A percentile compares a stretch with the other conserved stretches of the same genome.
phyloP scores from a whole-genome alignment of 163 green algal genomes.

The Scenedesmus sp. region DNA sequence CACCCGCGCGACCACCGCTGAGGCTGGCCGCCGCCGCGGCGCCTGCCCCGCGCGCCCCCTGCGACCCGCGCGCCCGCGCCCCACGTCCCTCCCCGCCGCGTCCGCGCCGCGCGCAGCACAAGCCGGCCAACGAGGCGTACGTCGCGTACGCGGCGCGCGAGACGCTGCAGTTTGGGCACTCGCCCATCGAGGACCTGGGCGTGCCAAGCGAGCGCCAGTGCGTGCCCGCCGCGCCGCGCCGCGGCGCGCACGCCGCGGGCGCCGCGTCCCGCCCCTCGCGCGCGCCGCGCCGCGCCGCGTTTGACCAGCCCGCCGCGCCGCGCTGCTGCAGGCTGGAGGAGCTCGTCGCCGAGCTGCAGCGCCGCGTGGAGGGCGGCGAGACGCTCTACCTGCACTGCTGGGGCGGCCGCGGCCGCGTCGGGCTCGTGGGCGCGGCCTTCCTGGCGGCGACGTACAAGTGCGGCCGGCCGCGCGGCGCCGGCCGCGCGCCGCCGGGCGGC shows the following conservation, averaged over 20 bases:
- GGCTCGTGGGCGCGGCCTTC: slow-evolving; percentile 76
- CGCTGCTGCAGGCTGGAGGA: slow-evolving; percentile 51
- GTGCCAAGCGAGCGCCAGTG: slow-evolving; percentile 53
- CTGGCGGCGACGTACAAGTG: slow-evolving; percentile 69
- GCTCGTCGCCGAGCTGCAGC: slow-evolving; percentile 61
- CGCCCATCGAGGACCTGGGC: slow-evolving; percentile 75
- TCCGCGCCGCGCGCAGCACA: too few species aligned
- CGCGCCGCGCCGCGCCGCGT: not conserved
- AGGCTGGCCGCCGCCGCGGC: not conserved
- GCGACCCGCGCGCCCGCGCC: too few species aligned
- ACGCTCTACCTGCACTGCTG: slow-evolving; percentile 90
- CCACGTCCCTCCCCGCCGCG: too few species aligned
- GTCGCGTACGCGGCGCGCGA: slow-evolving; percentile 35
- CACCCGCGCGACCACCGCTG: not conserved
- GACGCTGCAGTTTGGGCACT: slow-evolving; percentile 69
- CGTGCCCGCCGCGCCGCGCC: too few species aligned
- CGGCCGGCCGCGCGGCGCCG: too few species aligned
- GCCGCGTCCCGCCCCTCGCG: not conserved
- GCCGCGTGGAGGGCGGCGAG: slow-evolving; percentile 62
- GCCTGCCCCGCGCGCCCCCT: not conserved
- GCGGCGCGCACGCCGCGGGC: not conserved
- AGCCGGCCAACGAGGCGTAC: slow-evolving; percentile 35
- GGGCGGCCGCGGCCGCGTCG: slow-evolving; percentile 81
- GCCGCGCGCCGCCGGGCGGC: too few species aligned
- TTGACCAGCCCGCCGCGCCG: too few species aligned